phyloP scores from a whole-genome alignment of 345 rosid genomes.

The Arabidopsis arenosa region DNA sequence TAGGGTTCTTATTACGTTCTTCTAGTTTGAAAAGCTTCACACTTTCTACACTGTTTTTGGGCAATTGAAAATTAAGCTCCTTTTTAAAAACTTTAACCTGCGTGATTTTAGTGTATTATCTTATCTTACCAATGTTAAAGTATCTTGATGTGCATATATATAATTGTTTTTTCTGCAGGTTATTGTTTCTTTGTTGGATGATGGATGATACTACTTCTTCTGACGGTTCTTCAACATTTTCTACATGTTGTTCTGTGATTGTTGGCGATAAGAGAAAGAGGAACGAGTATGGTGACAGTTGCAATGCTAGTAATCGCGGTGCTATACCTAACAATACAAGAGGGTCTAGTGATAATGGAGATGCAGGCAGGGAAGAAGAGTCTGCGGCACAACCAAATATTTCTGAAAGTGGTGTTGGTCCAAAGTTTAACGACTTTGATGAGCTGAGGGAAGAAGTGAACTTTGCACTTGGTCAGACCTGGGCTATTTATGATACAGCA shows the following conservation, averaged over 20 bases:
- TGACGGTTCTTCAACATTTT: too few species aligned
- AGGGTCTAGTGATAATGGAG: background rate
- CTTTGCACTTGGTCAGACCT: conserved; percentile 64
- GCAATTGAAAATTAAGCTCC: background rate
- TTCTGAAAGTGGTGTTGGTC: too few species aligned
- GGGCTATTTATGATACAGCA: conserved; percentile 70
- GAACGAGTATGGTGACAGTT: background rate
- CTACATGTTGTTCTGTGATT: background rate
- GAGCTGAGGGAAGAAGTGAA: conserved; percentile 47
- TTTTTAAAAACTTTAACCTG: background rate
- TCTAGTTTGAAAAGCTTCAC: background rate
- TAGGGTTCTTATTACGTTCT: background rate
- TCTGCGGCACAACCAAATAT: background rate
- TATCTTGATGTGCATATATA: too few species aligned
- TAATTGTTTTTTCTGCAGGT: too few species aligned
- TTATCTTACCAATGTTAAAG: background rate
- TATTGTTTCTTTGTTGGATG: too few species aligned
- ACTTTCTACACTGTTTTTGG: too few species aligned
- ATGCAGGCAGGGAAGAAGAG: background rate
- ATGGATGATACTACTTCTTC: too few species aligned
- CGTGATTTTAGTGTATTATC: background rate
- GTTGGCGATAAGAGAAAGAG: conserved; percentile 36
- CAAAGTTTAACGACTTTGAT: conserved; percentile 64
- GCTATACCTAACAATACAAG: too few species aligned
- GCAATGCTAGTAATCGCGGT: background rate